A percentile compares a stretch with the other conserved stretches of the same genome.
These are phyloP conservation scores for Candida buenavistaensis DNA, from an alignment of 1,139 yeast genomes.

Conservation along the genomic window DNA sequence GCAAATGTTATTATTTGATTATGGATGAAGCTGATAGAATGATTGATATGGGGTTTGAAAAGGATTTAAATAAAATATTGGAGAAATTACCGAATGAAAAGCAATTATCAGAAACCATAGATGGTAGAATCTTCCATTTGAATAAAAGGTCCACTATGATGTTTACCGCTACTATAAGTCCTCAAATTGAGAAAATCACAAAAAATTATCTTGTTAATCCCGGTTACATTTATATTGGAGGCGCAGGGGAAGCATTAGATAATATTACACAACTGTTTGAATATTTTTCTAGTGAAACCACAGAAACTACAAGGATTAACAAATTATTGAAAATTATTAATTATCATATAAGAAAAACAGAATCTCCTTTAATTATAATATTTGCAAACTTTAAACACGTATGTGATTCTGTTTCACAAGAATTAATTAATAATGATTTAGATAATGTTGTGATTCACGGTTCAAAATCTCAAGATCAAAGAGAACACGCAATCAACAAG, in stretches of 20 bases:
- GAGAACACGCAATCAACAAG: constrained; percentile 74
- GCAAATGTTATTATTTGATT: constrained; percentile 65
- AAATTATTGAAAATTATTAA: constrained; percentile 24
- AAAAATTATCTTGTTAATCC: constrained; percentile 61
- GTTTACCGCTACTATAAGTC: constrained; percentile 94
- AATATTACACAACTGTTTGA: constrained; percentile 72
- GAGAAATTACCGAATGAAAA: constrained; percentile 40
- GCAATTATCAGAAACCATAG: constrained; percentile 21
- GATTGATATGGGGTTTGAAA: constrained; percentile 95
- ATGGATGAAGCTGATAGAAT: constrained; percentile 94
- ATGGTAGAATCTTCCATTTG: constrained; percentile 29
- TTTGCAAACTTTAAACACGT: constrained; percentile 77
- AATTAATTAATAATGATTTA: constrained; percentile 41
- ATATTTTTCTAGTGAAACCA: constrained; percentile 26
- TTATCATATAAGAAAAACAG: constrained; percentile 29
- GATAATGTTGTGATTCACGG: constrained; percentile 75
- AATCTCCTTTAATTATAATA: constrained; percentile 53
- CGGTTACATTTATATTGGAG: constrained; percentile 71
- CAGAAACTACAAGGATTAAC: constrained; percentile 19
- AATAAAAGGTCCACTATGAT: constrained; percentile 57
- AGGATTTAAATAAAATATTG: constrained; percentile 64
- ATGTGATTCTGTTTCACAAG: constrained; percentile 64
- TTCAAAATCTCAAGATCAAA: constrained; percentile 78
- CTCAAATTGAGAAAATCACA: constrained; percentile 66
- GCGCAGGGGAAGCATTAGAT: constrained; percentile 61